Base-by-base conservation (phyloP, 179 eudicot genomes). In the Corrigiola litoralis region DNA sequence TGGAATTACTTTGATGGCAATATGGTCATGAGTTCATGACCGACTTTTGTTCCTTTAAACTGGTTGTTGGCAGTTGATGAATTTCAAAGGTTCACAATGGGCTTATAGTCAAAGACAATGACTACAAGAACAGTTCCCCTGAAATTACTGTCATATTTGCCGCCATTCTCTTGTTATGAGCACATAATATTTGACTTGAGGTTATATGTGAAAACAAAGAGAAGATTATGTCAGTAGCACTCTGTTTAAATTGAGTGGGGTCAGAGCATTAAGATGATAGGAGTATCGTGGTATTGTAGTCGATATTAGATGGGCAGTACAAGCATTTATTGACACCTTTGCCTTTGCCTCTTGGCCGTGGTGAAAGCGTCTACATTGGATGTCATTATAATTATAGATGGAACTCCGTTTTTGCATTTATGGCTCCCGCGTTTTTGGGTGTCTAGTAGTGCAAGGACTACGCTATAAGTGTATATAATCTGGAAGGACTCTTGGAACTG, bases 241-340 rank as follows among this genome's bases (percentile, higher is more conserved):
- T 44, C 37, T 36, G 45, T 34, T 36, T 36, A 27, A 57, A 27
- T 37, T 31, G 5, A 18, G 61, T 53, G 69, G 64, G 64, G 42
- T 61, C 61, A 38, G 12, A 23, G 25, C 33, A 34, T 61, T 69
- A 51, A 61, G 44, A 40, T 14, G 34, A 23, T 18, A 27, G 33
- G 29, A 13, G 32, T 34, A 57, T 23, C 14, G n/a, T 38, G 21
- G 41, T 3, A 44, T 28, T 29, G 65, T 57, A 25, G 69, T 71
- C 64, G 70, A 41, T 56, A n/a, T n/a, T 28, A 38, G 65, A 54
- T 63, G 50, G 20, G 56, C 44, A 57, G 65, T 47, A 18, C 41
- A 47, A 40, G 68, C 51, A 56, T 67, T 67, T 23, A 55, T 20
- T 45, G 36, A 17, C 8, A 59, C 41, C 41, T 42, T 40, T n/a